phyloP scores from a whole-genome alignment of 2,329 filamentous ascomycete species.

The Stenocarpella maydis region DNA sequence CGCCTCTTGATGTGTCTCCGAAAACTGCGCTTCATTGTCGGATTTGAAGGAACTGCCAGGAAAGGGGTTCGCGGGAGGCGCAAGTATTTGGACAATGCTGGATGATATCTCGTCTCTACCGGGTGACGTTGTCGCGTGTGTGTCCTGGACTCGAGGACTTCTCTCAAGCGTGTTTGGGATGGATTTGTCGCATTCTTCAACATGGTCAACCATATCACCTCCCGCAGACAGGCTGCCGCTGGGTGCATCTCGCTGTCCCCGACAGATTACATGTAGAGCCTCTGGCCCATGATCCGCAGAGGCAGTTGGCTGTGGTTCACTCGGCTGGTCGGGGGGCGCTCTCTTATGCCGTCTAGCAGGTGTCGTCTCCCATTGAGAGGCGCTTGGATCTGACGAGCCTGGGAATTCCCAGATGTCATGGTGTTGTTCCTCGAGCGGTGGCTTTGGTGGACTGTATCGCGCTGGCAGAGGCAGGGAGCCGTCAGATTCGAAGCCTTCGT shows the following conservation, averaged over 20 bases:
- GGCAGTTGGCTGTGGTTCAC: neutral
- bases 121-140: neutral
- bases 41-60: conserved; percentile 7
- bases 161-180: neutral
- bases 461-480: conserved; percentile 39
- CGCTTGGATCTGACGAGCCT: conserved; percentile 39
- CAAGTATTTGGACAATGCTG: conserved; percentile 41
- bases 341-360: conserved; percentile 9
- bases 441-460: conserved; percentile 26
- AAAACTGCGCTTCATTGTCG: too few species aligned
- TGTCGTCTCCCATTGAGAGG: neutral
- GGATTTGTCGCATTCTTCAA: neutral
- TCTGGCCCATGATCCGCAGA: neutral
- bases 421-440: conserved; percentile 9
- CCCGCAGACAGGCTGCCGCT: neutral
- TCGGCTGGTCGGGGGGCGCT: neutral
- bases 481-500: conserved; percentile 51
- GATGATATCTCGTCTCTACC: conserved; percentile 40
- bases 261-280: neutral
- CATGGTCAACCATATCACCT: neutral
- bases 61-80: conserved; percentile 32
- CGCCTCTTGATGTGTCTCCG: neutral
- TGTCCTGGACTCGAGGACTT: neutral
- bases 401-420: conserved; percentile 45
- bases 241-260: neutral